Evolutionary conservation across 2,329 filamentous ascomycete species (phyloP).

Genomic region (Microdochium paspali): DNA sequence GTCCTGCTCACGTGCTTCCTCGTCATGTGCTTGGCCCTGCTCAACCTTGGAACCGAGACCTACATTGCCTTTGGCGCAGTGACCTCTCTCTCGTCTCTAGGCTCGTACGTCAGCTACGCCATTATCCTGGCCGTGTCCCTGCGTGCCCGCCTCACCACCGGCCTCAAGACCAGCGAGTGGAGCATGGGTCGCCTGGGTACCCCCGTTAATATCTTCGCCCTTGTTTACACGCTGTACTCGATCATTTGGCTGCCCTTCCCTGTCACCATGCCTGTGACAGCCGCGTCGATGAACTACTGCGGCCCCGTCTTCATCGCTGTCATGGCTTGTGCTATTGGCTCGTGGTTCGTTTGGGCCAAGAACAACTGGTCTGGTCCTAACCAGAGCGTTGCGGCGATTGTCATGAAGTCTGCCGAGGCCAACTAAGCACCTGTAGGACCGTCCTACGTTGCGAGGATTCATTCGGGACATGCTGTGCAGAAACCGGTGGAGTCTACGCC

Average conservation of each 20-base stretch:
- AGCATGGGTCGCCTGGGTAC: constrained; percentile 2
- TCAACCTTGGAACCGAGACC: constrained; percentile 4
- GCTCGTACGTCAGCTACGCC: constrained; percentile 5
- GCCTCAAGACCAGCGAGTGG: constrained; percentile 2
- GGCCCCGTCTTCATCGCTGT: constrained; percentile 3
- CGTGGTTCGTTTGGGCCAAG: constrained; percentile 1
- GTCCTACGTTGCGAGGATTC: too few relatives aligned
- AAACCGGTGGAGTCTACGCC: too few relatives aligned
- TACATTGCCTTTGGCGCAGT: constrained; percentile 6
- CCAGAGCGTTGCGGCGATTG: constrained; percentile 1
- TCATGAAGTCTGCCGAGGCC: neutral
- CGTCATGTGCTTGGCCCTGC: constrained; percentile 3
- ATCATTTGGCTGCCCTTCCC: constrained; percentile 5
- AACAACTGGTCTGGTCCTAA: constrained; percentile 3
- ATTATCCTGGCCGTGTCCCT: constrained; percentile 3
- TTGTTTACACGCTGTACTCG: constrained; percentile 4
- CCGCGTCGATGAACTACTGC: constrained; percentile 4
- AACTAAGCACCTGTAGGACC: too few relatives aligned
- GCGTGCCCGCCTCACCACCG: neutral
- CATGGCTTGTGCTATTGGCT: neutral
- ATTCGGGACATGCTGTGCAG: too few relatives aligned
- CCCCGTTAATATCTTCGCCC: constrained; percentile 2
- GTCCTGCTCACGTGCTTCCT: constrained; percentile 3
- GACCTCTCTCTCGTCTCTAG: constrained; percentile 6
- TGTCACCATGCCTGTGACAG: constrained; percentile 3